Conservation (phyloP, 805 yeast genomes). For the Schwanniomyces occidentalis region DNA sequence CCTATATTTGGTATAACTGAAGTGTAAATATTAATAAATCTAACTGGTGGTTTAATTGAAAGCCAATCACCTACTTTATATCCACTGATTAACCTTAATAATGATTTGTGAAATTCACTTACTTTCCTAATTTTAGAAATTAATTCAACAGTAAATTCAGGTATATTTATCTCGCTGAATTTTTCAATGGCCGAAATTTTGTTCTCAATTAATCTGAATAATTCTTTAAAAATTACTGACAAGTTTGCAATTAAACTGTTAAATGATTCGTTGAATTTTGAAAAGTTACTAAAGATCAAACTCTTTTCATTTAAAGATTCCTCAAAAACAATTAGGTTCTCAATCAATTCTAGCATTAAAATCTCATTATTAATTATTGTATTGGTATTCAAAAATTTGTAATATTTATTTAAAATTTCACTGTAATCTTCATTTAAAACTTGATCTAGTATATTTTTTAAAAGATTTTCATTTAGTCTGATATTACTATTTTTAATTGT, state of each 20-base stretch:
- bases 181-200: slow-evolving; percentile 46
- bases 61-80: slow-evolving; percentile 70
- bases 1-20: slow-evolving; percentile 44
- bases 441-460: slow-evolving; percentile 33
- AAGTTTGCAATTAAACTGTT: slow-evolving; percentile 19
- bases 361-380: slow-evolving; percentile 24
- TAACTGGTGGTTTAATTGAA: slow-evolving; percentile 56
- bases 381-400: slow-evolving; percentile 12
- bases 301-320: slow-evolving; percentile 13
- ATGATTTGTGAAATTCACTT: slow-evolving; percentile 59
- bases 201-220: slow-evolving; percentile 55
- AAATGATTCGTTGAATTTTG: slow-evolving; percentile 14
- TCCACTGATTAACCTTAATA: slow-evolving; percentile 47
- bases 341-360: slow-evolving; percentile 46
- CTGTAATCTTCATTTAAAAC: slow-evolving; percentile 10
- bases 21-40: slow-evolving; percentile 44
- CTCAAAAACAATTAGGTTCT: slow-evolving; percentile 31
- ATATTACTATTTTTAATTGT: slow-evolving; percentile 30
- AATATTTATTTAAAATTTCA: slow-evolving; percentile 14
- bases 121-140: slow-evolving; percentile 67
- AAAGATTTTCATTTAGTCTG: slow-evolving; percentile 39
- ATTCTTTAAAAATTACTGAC: slow-evolving; percentile 51
- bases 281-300: slow-evolving; percentile 11
- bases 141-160: slow-evolving; percentile 71
- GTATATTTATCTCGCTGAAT: slow-evolving; percentile 65